These are phyloP conservation scores for Penicillium arizonense DNA, from an alignment of 495 filamentous ascomycete genomes.

Conservation along the genomic window DNA sequence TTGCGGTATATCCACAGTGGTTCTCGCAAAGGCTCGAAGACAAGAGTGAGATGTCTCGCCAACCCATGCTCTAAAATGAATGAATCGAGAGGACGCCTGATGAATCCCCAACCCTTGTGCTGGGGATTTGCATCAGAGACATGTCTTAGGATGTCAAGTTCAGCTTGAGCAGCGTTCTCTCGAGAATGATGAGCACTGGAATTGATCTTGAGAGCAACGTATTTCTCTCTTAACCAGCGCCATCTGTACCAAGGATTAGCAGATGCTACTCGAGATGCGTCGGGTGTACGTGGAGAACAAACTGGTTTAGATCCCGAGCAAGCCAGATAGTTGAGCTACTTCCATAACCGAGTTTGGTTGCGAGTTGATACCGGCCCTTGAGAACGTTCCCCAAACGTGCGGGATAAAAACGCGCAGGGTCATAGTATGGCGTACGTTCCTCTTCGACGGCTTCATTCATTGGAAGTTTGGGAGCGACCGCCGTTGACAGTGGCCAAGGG, in stretches of 20 bases:
- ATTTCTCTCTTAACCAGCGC: slow-evolving; percentile 21
- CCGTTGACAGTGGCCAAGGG: not conserved
- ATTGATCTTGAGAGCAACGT: slow-evolving; percentile 29
- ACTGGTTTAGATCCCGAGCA: slow-evolving; percentile 36
- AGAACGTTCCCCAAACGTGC: slow-evolving; percentile 32
- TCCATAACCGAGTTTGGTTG: slow-evolving; percentile 39
- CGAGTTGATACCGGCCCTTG: slow-evolving; percentile 32
- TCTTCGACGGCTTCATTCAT: slow-evolving; percentile 29
- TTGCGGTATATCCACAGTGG: no score
- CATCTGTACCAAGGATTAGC: slow-evolving; percentile 18
- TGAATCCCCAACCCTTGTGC: no score
- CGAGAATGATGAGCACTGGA: slow-evolving; percentile 17
- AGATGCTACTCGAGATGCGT: not conserved
- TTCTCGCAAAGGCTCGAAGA: no score
- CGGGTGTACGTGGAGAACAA: slow-evolving; percentile 3
- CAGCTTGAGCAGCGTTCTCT: slow-evolving; percentile 19
- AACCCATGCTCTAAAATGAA: no score
- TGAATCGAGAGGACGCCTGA: no score
- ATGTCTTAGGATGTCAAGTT: no score
- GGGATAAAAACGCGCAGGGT: slow-evolving; percentile 33
- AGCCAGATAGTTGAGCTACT: slow-evolving; percentile 37
- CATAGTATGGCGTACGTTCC: slow-evolving; percentile 35
- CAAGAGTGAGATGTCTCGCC: no score
- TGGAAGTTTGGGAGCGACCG: not conserved
- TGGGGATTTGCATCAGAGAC: no score